Evolutionary conservation across 352 stramenopile species (phyloP).

Genomic region (Peronosclerospora sorghi): DNA sequence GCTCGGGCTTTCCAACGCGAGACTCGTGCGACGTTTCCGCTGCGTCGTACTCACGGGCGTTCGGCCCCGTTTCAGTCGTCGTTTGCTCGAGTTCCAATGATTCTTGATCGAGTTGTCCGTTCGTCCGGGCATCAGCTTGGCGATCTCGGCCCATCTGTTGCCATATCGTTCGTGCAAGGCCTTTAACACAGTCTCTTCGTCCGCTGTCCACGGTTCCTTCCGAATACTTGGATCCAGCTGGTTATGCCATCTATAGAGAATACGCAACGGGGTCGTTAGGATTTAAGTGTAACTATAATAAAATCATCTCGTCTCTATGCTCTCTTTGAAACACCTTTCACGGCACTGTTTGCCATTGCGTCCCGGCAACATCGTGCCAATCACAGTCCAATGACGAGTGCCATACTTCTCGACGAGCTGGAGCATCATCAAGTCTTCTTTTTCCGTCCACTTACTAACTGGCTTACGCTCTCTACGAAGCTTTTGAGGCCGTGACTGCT

Average conservation of each 20-base stretch:
- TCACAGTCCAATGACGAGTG: slow-evolving; percentile 95
- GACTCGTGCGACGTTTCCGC: slow-evolving; percentile 10
- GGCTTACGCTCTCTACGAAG: slow-evolving; percentile 62
- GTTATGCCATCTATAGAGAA: slow-evolving; percentile 85
- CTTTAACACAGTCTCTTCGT: slow-evolving; percentile 78
- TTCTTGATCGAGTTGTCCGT: slow-evolving; percentile 91
- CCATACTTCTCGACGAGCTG: slow-evolving; percentile 86
- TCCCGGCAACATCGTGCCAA: slow-evolving; percentile 92
- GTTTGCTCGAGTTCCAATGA: slow-evolving; percentile 86
- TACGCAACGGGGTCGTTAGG: background rate
- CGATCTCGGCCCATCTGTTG: slow-evolving; percentile 88
- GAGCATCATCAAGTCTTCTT: slow-evolving; percentile 85
- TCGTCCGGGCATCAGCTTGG: slow-evolving; percentile 75
- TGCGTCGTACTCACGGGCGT: slow-evolving; percentile 6
- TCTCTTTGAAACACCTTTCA: slow-evolving; percentile 52
- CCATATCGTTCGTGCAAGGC: slow-evolving; percentile 70
- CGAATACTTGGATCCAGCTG: slow-evolving; percentile 90
- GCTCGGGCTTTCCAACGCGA: background rate
- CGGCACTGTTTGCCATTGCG: slow-evolving; percentile 91
- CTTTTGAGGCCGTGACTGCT: slow-evolving; percentile 7
- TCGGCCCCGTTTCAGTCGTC: slow-evolving; percentile 45
- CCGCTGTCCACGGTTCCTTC: slow-evolving; percentile 86
- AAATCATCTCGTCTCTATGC: background rate
- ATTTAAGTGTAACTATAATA: background rate
- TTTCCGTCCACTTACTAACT: slow-evolving; percentile 78